Evolutionary conservation across 1,139 yeast genomes (phyloP), one percentile per base, ranked within the genome.

Genomic region (Nakaseomyces nivariensis): DNA sequence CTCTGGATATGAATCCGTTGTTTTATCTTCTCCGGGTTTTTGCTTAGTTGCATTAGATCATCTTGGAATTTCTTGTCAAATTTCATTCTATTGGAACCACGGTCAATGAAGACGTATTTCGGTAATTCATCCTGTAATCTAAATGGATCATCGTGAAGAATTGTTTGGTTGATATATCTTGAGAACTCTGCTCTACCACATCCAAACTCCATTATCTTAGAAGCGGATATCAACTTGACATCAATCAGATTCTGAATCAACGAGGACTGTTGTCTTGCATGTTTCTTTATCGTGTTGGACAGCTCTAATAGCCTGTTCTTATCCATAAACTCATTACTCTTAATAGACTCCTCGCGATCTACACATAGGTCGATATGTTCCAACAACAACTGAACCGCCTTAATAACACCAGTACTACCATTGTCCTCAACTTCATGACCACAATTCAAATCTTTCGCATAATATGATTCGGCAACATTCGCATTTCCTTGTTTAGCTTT

Each of bases 161-260:
- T 42, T 10, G 59, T 58, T 48, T 62, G 63, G 50, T 62, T 61
- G n/a, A 87, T 72, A 59, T 79, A 85, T 52, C 95, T 68, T 0
- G 90, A 78, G 27, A 89, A 73, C 62, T 89, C 97, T 0, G 85
- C 96, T 53, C 90, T 77, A 0, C 97, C 97, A 63, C 95, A 85
- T 0, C 97, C 97, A 70, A 87, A 88, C 64, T 89, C 97, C 27
- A 85, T 64, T 58, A 81, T 78, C 48, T 75, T 69, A 6, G 42
- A 29, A n/a, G 33, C 31, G 1, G 68, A 67, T 32, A 82, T 66
- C 31, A 82, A 60, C 0, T 66, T 67, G n/a, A 66, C 57, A 4
- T 68, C 62, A 33, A 76, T 72, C 62, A 89, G 66, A 54, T 85
- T 85, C 4, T 88, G 90, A 24, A 86, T 83, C 51, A 89, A 66